Evolutionary conservation across 768 basidiomycete genomes (phyloP), one percentile per base, ranked within the genome.

Genomic region (Boletales sp.): DNA sequence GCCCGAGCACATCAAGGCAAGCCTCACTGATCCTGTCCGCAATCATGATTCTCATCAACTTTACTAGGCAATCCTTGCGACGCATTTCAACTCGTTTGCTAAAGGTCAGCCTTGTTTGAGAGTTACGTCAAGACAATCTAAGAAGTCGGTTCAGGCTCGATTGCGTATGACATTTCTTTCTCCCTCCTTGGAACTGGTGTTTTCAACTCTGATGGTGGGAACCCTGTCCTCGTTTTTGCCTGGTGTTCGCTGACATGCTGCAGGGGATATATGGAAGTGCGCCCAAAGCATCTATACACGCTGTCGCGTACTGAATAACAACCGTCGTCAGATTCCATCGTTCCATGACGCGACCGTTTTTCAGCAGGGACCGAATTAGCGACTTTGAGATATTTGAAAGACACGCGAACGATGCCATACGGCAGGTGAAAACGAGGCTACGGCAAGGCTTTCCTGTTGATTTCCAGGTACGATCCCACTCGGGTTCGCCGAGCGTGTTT

Each of bases 251-350:
- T 17, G 28, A 15, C 14, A 1, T 35, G 21, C 54, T 32, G 36
- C 44, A 78, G 78, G 76, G 15, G 79, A 81, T 3, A 73, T 74
- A 64, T 84, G 82, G 82, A 84, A 82, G 75, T 82, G 46, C 38
- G 66, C n/a, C 13, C 44, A 17, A 28, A 2, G 4, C 11, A 19
- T 17, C 35, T 15, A 8, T 36, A 8, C 25, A 18, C 33, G 30
- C 21, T 2, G 14, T 14, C 12, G 19, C 30, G 32, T 31, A 25
- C 17, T 47, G 15, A 33, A 38, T 34, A 34, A 13, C 13, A 2
- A 2, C 15, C 35, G 18, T 19, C 14, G 9, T 41, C 45, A 81
- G 81, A 56, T 80, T 82, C 62, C 82, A 83, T 55, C 77, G 82
- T 13, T 60, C 72, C 0, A 80, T 84, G 69, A 78, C 80, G 0